Evolutionary conservation across 768 basidiomycete species (phyloP).

Genomic region (Inosperma sp.): DNA sequence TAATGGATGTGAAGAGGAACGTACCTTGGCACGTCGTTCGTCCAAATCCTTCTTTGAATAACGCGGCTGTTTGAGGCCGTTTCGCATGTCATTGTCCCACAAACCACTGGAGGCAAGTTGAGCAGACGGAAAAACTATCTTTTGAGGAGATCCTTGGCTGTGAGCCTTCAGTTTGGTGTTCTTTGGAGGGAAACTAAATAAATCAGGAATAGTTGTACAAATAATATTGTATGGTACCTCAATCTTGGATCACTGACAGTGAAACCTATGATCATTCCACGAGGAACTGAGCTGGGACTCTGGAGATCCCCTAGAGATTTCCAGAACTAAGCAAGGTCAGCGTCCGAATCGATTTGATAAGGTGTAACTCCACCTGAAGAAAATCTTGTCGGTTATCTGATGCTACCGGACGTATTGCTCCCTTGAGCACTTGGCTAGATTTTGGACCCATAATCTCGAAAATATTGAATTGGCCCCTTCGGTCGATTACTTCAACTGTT

Average conservation of each 20-base stretch:
- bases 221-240: conserved; percentile 45
- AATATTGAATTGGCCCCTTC: conserved; percentile 65
- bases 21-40: conserved; percentile 69
- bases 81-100: conserved; percentile 62
- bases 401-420: conserved; percentile 49
- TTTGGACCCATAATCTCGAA: conserved; percentile 92
- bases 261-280: conserved; percentile 74
- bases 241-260: conserved; percentile 83
- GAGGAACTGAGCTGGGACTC: conserved; percentile 61
- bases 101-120: conserved; percentile 61
- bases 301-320: conserved; percentile 53
- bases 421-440: conserved; percentile 68
- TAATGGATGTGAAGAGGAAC: conserved; percentile 1
- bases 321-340: conserved; percentile 55
- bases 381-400: conserved; percentile 53
- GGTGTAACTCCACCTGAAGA: conserved; percentile 41
- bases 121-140: conserved; percentile 49
- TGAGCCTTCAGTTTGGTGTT: conserved; percentile 48
- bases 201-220: conserved; percentile 1
- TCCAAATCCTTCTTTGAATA: conserved; percentile 87
- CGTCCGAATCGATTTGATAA: background rate
- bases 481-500: conserved; percentile 63
- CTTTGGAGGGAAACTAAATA: conserved; percentile 74
- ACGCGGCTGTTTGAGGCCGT: conserved; percentile 51
- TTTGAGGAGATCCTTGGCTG: conserved; percentile 18